Evolutionary conservation across 441 rosid genomes (phyloP), one percentile per base, ranked within the genome.

Genomic region (Jatropha podagrica): DNA sequence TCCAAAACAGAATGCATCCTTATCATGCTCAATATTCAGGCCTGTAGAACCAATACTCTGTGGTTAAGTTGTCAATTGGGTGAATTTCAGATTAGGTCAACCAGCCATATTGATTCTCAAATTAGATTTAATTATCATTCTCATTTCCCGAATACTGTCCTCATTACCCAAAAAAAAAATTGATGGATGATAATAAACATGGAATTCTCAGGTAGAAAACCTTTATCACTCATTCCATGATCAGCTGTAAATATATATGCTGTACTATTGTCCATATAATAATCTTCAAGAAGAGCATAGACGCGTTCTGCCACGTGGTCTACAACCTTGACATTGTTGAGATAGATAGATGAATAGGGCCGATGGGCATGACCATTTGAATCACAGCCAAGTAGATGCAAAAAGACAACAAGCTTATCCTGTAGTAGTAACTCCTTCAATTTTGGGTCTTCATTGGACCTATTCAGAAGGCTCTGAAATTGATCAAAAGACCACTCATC

Each of bases 191-290:
- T 59, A 64, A 65, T 60, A 72, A 66, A 56, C 27, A 72, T 2
- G 18, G 13, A 37, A 72, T 14, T 61, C 32, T 32, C 37, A 12
- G 37, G 23, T 56, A 65, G 51, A 54, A 46, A 40, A 93, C 97
- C 99, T 91, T 95, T 95, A 84, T 95, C 99, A 52, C 97, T 92
- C 99, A 95, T 93, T 82, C 98, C 99, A 78, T 95, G 99, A 86
- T 95, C 98, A 79, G 98, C 98, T 42, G 98, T 92, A 80, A 95
- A 93, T 72, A 95, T 75, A 81, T 95, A 95, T 55, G 98, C 83
- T 41, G 99, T 93, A 65, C 85, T 91, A 58, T 95, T 93, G 87
- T 95, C 99, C 86, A 87, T 86, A 83, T 86, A 95, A 86, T 89
- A 93, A 80, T 82, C 88, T 84, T 95, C 99, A 79, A 93, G 83